A percentile compares a stretch with the other conserved stretches of the same genome.
phyloP scores from a whole-genome alignment of 2,329 filamentous ascomycete genomes.

The Xylariaceae sp. region DNA sequence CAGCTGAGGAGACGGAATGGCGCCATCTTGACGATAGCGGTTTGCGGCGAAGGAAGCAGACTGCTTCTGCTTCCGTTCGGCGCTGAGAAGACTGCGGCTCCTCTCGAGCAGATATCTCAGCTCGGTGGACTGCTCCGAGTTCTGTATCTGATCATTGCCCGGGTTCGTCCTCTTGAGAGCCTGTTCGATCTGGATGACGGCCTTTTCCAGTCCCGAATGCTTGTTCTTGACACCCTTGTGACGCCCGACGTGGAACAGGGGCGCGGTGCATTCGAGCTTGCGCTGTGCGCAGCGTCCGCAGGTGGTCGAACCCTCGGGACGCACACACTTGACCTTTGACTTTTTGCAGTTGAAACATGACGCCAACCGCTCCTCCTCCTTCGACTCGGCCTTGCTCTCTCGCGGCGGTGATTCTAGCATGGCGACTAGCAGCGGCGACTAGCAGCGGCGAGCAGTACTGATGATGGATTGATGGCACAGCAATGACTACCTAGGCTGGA shows the following conservation, averaged over 20 bases:
- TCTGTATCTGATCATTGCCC: conserved; percentile 34
- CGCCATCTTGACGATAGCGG: conserved; percentile 20
- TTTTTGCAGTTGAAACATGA: conserved; percentile 33
- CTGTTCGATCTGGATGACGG: conserved; percentile 67
- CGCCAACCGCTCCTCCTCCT: conserved; percentile 28
- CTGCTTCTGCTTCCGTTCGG: conserved; percentile 18
- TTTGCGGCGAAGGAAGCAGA: conserved; percentile 19
- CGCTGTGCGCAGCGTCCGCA: conserved; percentile 30
- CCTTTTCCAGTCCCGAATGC: conserved; percentile 67
- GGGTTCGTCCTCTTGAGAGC: conserved; percentile 53
- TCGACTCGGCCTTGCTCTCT: conserved; percentile 6
- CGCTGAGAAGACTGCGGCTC: conserved; percentile 37
- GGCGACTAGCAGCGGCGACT: conserved; percentile 6
- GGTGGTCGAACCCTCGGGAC: conserved; percentile 24
- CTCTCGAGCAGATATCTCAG: conserved; percentile 47
- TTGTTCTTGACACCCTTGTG: conserved; percentile 78
- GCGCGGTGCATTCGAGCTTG: conserved; percentile 56
- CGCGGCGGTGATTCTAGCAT: conserved; percentile 22
- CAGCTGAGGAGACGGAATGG: conserved; percentile 25
- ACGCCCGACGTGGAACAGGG: conserved; percentile 66
- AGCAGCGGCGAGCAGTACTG: conserved; percentile 10
- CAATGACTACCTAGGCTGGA: no score
- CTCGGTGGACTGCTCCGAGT: conserved; percentile 38
- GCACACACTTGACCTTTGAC: conserved; percentile 32
- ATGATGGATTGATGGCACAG: no score